Evolutionary conservation across 768 basidiomycete species (phyloP), one percentile per base, ranked within the genome.

Genomic region (Auricularia sp.): DNA sequence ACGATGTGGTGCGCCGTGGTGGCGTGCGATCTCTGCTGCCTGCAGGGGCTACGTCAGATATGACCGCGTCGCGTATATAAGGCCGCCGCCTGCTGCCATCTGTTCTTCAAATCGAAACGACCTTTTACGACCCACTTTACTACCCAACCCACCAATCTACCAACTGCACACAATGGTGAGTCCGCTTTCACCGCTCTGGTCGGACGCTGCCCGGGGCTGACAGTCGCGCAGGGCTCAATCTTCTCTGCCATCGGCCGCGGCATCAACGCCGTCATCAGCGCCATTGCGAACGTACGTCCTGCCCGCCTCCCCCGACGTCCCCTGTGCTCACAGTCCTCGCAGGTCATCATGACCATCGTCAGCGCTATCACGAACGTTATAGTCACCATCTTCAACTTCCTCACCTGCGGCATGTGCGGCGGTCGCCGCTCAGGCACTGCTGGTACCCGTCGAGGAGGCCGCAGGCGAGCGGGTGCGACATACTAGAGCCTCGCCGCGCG

Each of bases 241-340:
- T 62, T 69, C 63, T 69, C 68, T 34, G 68, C 68, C 36, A 69
- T 69, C 36, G 68, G 68, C 12, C 62, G 64, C 35, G 68, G 68
- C 21, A 69, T 69, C 61, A 66, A 63, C 54, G 51, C 65, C 61
- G 68, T 69, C 63, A 69, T 69, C 62, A 35, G 33, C 36, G 68
- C 68, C 36, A 69, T 69, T 58, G 65, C 67, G 1, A 66, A 64
- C 33, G 68, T 42, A 42, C 0, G 47, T 18, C 21, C 63, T 2
- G 0, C 65, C n/a, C 16, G 47, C 5, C 47, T 10, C 8, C 18
- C 47, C 8, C 7, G 14, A 6, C 6, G 6, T 51, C 10, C 1
- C 10, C 21, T 21, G 2, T 6, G 18, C 47, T 18, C 21, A 16
- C 21, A 18, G 21, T 51, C 18, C 47, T 18, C 21, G 11, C 47